Percentiles rank a stretch among this genome's conserved stretches.
Conservation (phyloP, 345 rosid species). For the Brassica napus region DNA sequence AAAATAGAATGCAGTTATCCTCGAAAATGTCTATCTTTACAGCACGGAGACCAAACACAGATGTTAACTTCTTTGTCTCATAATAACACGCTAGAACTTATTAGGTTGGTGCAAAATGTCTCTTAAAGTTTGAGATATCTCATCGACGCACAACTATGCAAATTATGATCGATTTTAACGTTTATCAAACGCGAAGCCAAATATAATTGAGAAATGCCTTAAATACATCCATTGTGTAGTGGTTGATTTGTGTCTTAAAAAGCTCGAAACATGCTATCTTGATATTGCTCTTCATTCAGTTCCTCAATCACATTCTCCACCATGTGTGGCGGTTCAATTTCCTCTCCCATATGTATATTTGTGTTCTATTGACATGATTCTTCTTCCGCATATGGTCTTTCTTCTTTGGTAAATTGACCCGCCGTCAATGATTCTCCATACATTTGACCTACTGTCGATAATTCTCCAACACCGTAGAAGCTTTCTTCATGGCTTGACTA, state of each 20-base stretch:
- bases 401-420: too few species aligned
- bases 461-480: too few species aligned
- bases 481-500: too few species aligned
- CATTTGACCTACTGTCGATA: too few species aligned
- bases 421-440: too few species aligned
- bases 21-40: too few species aligned
- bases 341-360: too few species aligned
- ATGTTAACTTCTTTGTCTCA: background rate
- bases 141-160: background rate
- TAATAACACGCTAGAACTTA: background rate
- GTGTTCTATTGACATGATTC: too few species aligned
- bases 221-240: background rate
- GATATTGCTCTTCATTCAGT: background rate
- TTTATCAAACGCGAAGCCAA: background rate
- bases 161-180: background rate
- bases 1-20: too few species aligned
- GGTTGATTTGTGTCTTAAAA: background rate
- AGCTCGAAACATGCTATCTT: background rate
- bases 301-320: background rate
- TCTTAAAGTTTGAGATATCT: background rate
- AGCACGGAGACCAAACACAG: too few species aligned
- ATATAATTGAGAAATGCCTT: background rate
- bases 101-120: background rate
- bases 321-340: too few species aligned
- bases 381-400: too few species aligned